Conservation (phyloP, 108 stramenopile genomes). For the Stephanodiscus triporus region DNA sequence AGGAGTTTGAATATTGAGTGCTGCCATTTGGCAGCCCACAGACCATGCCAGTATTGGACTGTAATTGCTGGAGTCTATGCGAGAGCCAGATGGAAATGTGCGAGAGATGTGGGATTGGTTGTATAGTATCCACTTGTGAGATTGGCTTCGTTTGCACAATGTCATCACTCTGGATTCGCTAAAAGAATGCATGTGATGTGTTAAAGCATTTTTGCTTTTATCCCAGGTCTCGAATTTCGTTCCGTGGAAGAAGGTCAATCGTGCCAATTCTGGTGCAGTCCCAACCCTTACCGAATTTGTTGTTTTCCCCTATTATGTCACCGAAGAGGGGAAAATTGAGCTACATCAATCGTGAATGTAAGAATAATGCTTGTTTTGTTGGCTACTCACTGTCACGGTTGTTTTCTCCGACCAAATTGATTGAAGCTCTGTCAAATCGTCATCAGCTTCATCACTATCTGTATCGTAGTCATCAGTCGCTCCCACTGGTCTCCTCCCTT, state of each 20-base stretch:
- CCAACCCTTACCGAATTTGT: conserved; percentile 38
- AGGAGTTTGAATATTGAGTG: conserved; percentile 92
- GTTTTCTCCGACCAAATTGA: conserved; percentile 35
- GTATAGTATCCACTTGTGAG: conserved; percentile 69
- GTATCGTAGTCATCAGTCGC: conserved; percentile 44
- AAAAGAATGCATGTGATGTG: conserved; percentile 83
- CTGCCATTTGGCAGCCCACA: conserved; percentile 93
- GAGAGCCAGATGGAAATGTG: conserved; percentile 88
- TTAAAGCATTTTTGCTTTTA: conserved; percentile 46
- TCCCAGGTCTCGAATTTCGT: conserved; percentile 64
- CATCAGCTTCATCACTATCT: conserved; percentile 53
- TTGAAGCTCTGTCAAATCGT: conserved; percentile 46
- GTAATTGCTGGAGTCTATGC: conserved; percentile 94
- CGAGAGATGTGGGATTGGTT: conserved; percentile 83
- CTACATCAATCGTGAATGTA: neutral
- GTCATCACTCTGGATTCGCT: conserved; percentile 69
- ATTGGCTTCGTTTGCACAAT: conserved; percentile 45
- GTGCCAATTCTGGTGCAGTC: conserved; percentile 64
- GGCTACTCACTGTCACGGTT: conserved; percentile 21
- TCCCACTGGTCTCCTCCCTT: conserved; percentile 72
- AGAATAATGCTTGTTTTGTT: conserved; percentile 1
- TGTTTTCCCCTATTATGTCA: conserved; percentile 15
- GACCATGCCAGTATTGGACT: conserved; percentile 90
- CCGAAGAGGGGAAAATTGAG: neutral
- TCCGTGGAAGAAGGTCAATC: conserved; percentile 79